Evolutionary conservation across 805 yeast genomes (phyloP).

Genomic region (Tetrapisispora phaffii): DNA sequence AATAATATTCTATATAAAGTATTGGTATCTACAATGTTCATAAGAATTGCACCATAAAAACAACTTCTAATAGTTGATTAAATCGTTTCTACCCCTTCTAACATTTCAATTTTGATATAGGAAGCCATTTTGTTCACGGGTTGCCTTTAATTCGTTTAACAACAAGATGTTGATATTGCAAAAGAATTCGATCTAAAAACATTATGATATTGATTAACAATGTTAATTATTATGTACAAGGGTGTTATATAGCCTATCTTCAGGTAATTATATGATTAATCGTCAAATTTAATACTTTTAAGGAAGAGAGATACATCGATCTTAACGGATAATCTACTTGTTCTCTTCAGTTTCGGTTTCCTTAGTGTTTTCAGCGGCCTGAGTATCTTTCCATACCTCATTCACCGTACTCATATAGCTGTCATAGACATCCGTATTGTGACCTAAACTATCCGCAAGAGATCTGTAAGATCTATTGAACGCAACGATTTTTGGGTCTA

Average conservation of each 20-base stretch:
- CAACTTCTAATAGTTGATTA: too few relatives aligned
- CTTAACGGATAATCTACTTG: too few relatives aligned
- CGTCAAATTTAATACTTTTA: too few relatives aligned
- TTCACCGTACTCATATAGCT: slow-evolving; percentile 5
- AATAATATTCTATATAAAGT: too few relatives aligned
- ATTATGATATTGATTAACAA: neutral
- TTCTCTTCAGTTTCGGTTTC: neutral
- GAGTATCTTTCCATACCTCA: slow-evolving; percentile 1
- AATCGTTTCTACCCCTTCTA: too few relatives aligned
- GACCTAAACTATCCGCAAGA: slow-evolving; percentile 1
- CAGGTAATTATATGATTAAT: neutral
- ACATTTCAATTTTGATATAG: too few relatives aligned
- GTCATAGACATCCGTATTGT: slow-evolving; percentile 11
- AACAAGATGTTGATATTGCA: too few relatives aligned
- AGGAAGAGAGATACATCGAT: neutral
- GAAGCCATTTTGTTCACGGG: too few relatives aligned
- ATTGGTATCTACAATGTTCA: too few relatives aligned
- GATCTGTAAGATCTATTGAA: slow-evolving; percentile 11
- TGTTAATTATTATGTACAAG: neutral
- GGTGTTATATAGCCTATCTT: neutral
- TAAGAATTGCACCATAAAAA: too few relatives aligned
- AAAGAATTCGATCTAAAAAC: too few relatives aligned
- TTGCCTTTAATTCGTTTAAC: too few relatives aligned
- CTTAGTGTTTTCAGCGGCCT: neutral
- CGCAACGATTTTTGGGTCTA: slow-evolving; percentile 5